Evolutionary conservation across 805 yeast species (phyloP), one percentile per base, ranked within the genome.

Genomic region (Wickerhamiella occidentalis): DNA sequence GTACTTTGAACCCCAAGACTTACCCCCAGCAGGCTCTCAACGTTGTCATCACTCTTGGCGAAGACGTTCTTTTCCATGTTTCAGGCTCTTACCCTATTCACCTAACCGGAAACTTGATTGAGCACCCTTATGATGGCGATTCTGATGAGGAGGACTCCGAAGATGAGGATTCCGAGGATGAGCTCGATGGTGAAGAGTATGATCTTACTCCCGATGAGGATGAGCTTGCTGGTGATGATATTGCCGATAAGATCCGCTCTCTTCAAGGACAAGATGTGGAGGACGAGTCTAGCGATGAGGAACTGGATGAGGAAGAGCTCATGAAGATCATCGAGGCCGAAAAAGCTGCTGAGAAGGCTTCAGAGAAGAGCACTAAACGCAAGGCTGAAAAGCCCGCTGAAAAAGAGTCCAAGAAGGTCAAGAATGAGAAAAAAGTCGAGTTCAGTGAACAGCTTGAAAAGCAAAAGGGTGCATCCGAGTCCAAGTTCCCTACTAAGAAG

Each of bases 71-170:
- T 73, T 92, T 92, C 63, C 94, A 86, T 63, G 96, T 85, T 51
- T 83, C 95, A 54, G 98, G 98, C 64, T 86, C 96, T 23, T 90
- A 87, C 73, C 83, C 94, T 57, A 75, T 92, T 57, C 94, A 90
- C 67, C 72, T 92, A 60, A 74, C 85, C 58, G 99, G 99, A 73
- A 90, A 92, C 80, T 87, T 82, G 70, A 82, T 92, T 63, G 94
- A 85, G 68, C 96, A 88, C 69, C 96, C 97, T 67, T 85, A 79
- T 61, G 95, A 88, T 62, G 82, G 77, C 48, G 77, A 72, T 51
- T 68, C 64, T 54, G 76, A 74, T 47, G 76, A 73, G 42, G 76
- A 71, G 23, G 72, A 65, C 47, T 76, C 52, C 23, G 51, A 52
- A 21, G 66, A 61, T 11, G 66, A 61, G 47, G 63, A 59, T 52